These are phyloP conservation scores for Mrakia gelida DNA, from an alignment of 768 basidiomycete species.

Conservation along the genomic window DNA sequence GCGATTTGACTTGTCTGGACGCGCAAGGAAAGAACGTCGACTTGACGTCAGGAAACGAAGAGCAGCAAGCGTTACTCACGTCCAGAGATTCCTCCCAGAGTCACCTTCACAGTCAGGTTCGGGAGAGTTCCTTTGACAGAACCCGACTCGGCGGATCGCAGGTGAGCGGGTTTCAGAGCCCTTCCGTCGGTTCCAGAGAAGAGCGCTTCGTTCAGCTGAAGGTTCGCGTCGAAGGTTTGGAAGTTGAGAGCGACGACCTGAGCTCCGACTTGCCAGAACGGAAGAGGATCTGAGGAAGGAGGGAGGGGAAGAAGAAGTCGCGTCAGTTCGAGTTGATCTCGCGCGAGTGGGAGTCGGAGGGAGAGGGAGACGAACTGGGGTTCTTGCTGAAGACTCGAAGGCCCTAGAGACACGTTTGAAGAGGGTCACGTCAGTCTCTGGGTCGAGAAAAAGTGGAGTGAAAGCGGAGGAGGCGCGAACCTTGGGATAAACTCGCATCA, in stretches of 20 bases:
- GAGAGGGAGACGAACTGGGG: neutral
- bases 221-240: slow-evolving; percentile 45
- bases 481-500: slow-evolving; percentile 18
- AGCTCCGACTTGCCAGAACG: slow-evolving; percentile 24
- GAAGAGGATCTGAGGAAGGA: slow-evolving; percentile 17
- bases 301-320: neutral
- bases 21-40: neutral
- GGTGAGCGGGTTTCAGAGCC: slow-evolving; percentile 51
- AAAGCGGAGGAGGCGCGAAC: neutral
- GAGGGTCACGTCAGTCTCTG: neutral
- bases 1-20: neutral
- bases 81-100: slow-evolving; percentile 1
- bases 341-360: neutral
- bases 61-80: neutral
- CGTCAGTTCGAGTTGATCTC: neutral
- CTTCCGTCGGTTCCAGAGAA: slow-evolving; percentile 58
- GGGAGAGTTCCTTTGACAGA: neutral
- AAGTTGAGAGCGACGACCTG: slow-evolving; percentile 32
- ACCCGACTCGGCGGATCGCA: slow-evolving; percentile 33
- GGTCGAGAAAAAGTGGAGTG: neutral
- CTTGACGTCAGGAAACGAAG: neutral
- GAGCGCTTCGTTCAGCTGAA: slow-evolving; percentile 59
- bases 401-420: too few species aligned
- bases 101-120: neutral
- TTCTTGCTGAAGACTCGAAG: slow-evolving; percentile 25